phyloP scores from a whole-genome alignment of 352 stramenopile species.

The Globisporangium takayamanum region DNA sequence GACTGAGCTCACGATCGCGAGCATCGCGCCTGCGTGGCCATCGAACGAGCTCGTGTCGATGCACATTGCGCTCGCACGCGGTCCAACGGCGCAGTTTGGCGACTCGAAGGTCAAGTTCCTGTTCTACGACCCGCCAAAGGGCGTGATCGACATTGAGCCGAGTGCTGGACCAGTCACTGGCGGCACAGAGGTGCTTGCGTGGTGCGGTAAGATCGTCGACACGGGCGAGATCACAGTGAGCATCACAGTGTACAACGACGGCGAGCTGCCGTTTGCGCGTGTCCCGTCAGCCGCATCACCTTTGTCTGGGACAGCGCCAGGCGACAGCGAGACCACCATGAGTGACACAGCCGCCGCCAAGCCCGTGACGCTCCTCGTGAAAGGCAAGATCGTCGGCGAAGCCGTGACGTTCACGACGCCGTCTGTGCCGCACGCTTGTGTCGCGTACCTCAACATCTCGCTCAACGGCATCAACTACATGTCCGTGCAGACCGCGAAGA shows the following conservation, averaged over 20 bases:
- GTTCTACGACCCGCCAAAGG: conserved; percentile 68
- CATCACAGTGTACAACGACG: conserved; percentile 23
- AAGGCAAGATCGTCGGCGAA: conserved; percentile 54
- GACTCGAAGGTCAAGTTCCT: conserved; percentile 49
- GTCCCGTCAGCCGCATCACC: not conserved
- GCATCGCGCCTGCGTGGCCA: conserved; percentile 39
- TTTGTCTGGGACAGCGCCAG: not conserved
- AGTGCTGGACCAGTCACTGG: conserved; percentile 43
- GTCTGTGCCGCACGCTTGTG: conserved; percentile 26
- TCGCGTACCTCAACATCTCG: conserved; percentile 53
- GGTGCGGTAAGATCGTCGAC: conserved; percentile 61
- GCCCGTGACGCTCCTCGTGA: conserved; percentile 23
- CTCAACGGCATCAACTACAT: conserved; percentile 79
- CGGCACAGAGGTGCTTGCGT: conserved; percentile 44
- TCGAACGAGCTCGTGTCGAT: conserved; percentile 51
- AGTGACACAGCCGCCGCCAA: not conserved
- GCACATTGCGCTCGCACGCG: conserved; percentile 23
- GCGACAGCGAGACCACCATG: not conserved
- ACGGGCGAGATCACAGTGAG: conserved; percentile 57
- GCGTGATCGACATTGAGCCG: conserved; percentile 54
- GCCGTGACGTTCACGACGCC: conserved; percentile 48
- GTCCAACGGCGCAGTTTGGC: conserved; percentile 26
- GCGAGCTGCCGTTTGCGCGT: not conserved
- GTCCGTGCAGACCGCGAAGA: conserved; percentile 24
- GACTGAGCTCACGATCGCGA: conserved; percentile 25